Evolutionary conservation across 2,329 filamentous ascomycete genomes (phyloP), one percentile per base, ranked within the genome.

Genomic region (Lasiodiplodia theobromae): DNA sequence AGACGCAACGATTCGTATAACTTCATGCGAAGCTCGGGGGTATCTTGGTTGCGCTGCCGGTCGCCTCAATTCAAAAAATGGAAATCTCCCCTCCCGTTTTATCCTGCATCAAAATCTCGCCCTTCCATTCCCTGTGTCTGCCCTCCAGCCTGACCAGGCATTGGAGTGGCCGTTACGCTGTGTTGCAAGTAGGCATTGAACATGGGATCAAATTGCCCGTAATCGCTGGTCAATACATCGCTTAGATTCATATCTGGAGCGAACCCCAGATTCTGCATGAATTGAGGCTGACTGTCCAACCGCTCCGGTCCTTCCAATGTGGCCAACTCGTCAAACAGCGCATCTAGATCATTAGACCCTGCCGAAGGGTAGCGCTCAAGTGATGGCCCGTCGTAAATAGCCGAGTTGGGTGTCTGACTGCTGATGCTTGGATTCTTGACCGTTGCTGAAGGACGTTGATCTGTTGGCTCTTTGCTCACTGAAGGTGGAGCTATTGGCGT

Each of bases 211-310:
- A 64, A 64, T 11, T 64, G 60, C 11, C 81, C 80, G 68, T 82
- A 82, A 38, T 81, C 79, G 3, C 77, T 70, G 2, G 78, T 77
- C 53, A 82, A 76, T 68, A 87, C 82, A 71, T 88, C 87, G 0
- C 84, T 82, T 62, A 90, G 80, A 68, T 88, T 87, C 40, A 86
- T 85, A 31, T 88, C 88, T 0, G 88, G 88, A 1, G 85, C 87
- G 74, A 90, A 89, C 0, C 89, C 89, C 23, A 91, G 80, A 72
- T 91, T 91, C 54, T 87, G 84, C 88, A 91, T 89, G 72, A 91
- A 90, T 70, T 89, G 86, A 2, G 86, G 83, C 71, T 89, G 87
- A 14, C 84, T 82, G 31, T 87, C 85, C 54, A 86, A 78, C 44
- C 81, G 79, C 66, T 87, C 83, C 25, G 82, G 82, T 2, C 82